phyloP scores from a whole-genome alignment of 202 grass and related monocot species.

The Panicum hallii region DNA sequence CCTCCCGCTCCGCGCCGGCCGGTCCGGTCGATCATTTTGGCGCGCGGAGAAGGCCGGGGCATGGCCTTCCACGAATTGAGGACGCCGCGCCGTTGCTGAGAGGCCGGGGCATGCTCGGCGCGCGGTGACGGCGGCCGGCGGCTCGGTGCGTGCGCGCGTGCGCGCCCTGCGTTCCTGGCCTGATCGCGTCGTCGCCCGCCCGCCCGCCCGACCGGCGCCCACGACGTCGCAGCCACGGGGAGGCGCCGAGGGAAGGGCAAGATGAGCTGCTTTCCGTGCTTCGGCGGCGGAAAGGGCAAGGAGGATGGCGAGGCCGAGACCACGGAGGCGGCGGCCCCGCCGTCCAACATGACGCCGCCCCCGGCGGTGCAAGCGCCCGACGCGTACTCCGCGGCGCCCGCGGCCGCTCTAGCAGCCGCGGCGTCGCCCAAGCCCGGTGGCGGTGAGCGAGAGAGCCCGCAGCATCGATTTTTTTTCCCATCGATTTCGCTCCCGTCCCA shows the following conservation, averaged over 20 bases:
- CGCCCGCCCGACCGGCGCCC: not conserved
- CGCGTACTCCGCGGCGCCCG: not conserved
- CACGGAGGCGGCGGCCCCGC: not conserved
- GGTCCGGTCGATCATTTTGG: too few species aligned
- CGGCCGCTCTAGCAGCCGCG: not conserved
- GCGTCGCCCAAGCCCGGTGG: constrained; percentile 31
- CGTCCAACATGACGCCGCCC: constrained; percentile 47
- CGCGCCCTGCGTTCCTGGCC: not conserved
- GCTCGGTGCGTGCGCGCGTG: not conserved
- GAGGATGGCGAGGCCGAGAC: not conserved
- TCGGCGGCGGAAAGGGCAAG: constrained; percentile 59
- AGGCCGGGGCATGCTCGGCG: constrained; percentile 27
- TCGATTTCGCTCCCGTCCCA: not conserved
- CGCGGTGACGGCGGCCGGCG: constrained; percentile 38
- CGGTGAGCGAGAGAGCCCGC: not conserved
- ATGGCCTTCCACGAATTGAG: constrained; percentile 50
- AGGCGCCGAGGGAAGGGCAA: constrained; percentile 40
- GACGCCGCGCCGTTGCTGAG: constrained; percentile 42
- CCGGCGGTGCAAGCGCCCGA: not conserved
- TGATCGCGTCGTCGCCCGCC: not conserved
- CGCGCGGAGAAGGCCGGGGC: not conserved
- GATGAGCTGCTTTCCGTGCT: constrained; percentile 96
- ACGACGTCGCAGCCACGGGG: constrained; percentile 37
- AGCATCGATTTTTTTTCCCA: not conserved
- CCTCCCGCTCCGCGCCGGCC: not conserved